Conservation (phyloP, 169 alveolate genomes). For the Toxoplasma gondii region DNA sequence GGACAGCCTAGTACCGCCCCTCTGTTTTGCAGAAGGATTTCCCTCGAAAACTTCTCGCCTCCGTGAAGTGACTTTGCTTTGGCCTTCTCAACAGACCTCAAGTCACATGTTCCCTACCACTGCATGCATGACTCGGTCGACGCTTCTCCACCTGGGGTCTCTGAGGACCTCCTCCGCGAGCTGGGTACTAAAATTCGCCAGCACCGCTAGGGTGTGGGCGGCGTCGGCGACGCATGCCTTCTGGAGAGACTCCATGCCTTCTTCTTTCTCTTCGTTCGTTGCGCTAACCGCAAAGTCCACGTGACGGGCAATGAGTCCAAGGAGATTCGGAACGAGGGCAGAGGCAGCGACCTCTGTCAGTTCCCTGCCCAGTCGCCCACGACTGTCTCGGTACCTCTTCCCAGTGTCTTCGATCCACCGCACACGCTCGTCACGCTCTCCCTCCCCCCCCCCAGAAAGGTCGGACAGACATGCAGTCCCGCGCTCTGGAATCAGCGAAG, state of each 20-base stretch:
- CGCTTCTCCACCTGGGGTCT: constrained; percentile 20
- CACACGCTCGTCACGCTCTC: neutral
- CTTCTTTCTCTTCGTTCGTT: neutral
- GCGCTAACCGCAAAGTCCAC: neutral
- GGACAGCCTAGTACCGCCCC: too few species aligned
- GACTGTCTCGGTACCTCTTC: neutral
- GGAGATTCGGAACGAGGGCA: neutral
- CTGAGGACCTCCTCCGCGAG: neutral
- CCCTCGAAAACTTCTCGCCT: neutral
- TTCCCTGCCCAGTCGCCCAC: neutral
- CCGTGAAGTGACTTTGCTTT: neutral
- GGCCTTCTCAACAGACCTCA: too few species aligned
- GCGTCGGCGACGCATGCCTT: constrained; percentile 7
- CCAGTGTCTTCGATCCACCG: constrained; percentile 39
- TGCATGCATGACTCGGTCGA: constrained; percentile 30
- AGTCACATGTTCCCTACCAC: too few species aligned
- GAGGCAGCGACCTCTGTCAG: neutral
- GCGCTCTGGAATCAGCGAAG: neutral
- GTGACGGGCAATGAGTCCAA: neutral
- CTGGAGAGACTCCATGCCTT: constrained; percentile 23
- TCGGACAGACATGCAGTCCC: neutral
- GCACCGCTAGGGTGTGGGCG: constrained; percentile 18
- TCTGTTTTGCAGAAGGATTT: neutral
- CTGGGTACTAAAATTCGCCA: neutral
- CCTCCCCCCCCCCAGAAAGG: neutral